Base-by-base conservation (phyloP, 1,284 basidiomycete species). In the Leccinum griseonigrum region DNA sequence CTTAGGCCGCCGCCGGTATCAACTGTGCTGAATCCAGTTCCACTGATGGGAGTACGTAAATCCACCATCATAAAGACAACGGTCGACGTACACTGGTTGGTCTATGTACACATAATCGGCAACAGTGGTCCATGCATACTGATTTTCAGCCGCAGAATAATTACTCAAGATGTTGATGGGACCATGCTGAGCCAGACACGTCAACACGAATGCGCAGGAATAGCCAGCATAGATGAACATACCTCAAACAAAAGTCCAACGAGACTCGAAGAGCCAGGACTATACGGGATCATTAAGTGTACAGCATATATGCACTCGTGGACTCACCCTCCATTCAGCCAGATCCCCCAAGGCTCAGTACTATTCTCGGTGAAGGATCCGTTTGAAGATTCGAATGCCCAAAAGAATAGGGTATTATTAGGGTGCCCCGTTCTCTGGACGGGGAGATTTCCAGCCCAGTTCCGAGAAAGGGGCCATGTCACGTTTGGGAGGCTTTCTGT, bases 81-180 rank as follows among this genome's bases (percentile, higher is more conserved):
- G 5, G 31, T 1, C 8, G 29, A 75, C 81, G 29, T 73, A 85
- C 85, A 89, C 87, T 57, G 88, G 89, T 64, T 90, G 87, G 68
- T 91, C 90, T 43, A 91, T 76, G 85, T 86, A 60, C 74, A 91
- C 79, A 64, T 83, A 85, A 74, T 91, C 89, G 1, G 85, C 83
- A n/a, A 88, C 68, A 38, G 74, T 79, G 63, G 83, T 71, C 84
- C 87, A 90, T 64, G 83, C 80, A 68, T 82, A 79, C 4, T 77
- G 71, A 66, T 89, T 88, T 14, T 76, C 67, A 31, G 73, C 73
- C 2, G 80, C 70, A 16, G 77, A 79, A 59, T 83, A 83, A 63
- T 87, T 75, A 51, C 72, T 69, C 34, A 77, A 72, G 51, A 90
- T 77, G 11, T 77, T 77, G 53, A 91, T 81, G 1, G 88, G 88